phyloP scores from a whole-genome alignment of 331 rosid species.

The Cydonia oblonga region DNA sequence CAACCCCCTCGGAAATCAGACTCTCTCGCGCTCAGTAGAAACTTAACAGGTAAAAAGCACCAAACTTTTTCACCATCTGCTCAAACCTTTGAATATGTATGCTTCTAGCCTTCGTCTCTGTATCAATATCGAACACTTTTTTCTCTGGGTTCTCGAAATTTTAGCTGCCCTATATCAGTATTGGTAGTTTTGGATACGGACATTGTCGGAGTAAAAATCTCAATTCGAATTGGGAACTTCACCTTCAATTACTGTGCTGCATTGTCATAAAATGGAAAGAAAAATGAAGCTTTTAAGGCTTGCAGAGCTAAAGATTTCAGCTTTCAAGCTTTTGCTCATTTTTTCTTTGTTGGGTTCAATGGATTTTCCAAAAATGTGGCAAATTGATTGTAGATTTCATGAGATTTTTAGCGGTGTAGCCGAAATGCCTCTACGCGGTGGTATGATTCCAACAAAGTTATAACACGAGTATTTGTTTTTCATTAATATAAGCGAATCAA shows the following conservation, averaged over 20 bases:
- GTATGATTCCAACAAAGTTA: no score
- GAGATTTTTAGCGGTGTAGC: neutral
- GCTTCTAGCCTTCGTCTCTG: neutral
- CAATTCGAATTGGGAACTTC: neutral
- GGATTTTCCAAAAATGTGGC: neutral
- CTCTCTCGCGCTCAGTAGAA: neutral
- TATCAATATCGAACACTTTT: neutral
- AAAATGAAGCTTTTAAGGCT: neutral
- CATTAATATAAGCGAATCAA: neutral
- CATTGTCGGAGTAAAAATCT: neutral
- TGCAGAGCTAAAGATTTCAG: neutral
- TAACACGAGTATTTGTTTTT: neutral
- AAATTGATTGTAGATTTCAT: neutral
- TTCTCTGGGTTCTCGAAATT: neutral
- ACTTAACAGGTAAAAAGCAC: constrained; percentile 16
- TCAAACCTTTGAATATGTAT: neutral
- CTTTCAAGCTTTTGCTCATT: neutral
- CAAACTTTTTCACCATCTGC: neutral
- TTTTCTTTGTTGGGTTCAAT: neutral
- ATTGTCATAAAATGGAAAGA: neutral
- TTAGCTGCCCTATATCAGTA: neutral
- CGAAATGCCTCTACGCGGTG: neutral
- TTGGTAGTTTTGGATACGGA: neutral
- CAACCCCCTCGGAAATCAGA: constrained; percentile 10
- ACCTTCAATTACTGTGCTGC: neutral